Evolutionary conservation across 192 early-diverging fungal genomes (phyloP).

Genomic region (Backusella mclennaniae): DNA sequence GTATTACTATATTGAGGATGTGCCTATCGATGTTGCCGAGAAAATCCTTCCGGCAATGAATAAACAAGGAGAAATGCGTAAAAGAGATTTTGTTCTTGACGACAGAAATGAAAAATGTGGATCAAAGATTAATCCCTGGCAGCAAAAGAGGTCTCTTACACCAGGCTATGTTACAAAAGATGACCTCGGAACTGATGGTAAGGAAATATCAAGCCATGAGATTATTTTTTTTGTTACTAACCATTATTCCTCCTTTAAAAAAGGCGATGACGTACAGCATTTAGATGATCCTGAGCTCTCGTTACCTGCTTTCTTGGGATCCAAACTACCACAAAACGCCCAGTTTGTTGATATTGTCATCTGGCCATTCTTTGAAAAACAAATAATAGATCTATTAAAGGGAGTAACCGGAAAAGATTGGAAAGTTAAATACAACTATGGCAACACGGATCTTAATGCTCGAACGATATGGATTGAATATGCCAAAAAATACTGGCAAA

Average conservation of each 20-base stretch:
- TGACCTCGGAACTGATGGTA: conserved; percentile 42
- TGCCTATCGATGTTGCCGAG: background rate
- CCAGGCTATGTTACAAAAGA: conserved; percentile 52
- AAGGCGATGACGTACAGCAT: conserved; percentile 51
- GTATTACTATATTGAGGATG: background rate
- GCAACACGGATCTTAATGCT: conserved; percentile 15
- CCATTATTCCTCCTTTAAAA: background rate
- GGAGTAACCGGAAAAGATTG: conserved; percentile 26
- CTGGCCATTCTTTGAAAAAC: conserved; percentile 41
- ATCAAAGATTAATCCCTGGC: background rate
- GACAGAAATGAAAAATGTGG: background rate
- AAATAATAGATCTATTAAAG: conserved; percentile 35
- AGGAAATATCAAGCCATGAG: background rate
- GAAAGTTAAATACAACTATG: conserved; percentile 12
- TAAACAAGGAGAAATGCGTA: conserved; percentile 33
- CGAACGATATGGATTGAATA: conserved; percentile 37
- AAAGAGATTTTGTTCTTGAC: conserved; percentile 4
- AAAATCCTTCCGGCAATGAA: conserved; percentile 25
- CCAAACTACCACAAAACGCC: conserved; percentile 34
- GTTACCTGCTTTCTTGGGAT: conserved; percentile 41
- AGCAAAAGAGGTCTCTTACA: conserved; percentile 18
- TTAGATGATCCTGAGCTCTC: conserved; percentile 35
- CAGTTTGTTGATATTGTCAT: conserved; percentile 43
- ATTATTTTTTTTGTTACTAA: background rate
- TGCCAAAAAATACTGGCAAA: conserved; percentile 36